Evolutionary conservation across 2,329 filamentous ascomycete species (phyloP), one percentile per base, ranked within the genome.

Genomic region (Claviceps purpurea): DNA sequence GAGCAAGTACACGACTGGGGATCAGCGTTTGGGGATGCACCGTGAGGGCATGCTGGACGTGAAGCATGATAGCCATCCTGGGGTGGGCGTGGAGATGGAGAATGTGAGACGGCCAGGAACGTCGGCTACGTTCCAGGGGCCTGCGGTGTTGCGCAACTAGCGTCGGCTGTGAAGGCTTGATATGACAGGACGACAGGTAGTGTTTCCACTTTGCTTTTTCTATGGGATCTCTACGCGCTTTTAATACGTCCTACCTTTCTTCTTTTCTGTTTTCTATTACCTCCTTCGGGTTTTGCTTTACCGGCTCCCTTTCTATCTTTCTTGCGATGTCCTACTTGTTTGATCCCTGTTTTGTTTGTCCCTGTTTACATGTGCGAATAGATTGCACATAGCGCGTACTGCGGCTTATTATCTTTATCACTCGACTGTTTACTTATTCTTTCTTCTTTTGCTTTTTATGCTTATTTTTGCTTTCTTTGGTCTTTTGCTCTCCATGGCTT

Each of bases 21-120:
- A 97, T 65, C 87, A 95, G 69, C 80, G 93, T 26, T 81, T 96
- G 55, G 87, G 84, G 5, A 72, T 75, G 24, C 63, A 62, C 30
- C 30, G 30, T 34, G 30, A 34, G 3, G 30, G 10, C 10, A 34
- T 34, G 30, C 30, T 34, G 30, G 30, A 34, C 11, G 30, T 34
- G 30, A 34, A 4, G 10, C 30, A 34, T 34, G 30, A 34, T 34
- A 10, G 30, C 10, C 30, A 34, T 34, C 73, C 42, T 24, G 20
- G 42, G 13, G 11, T 26, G 58, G 74, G 73, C 13, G 73, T 91
- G 61, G 88, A 94, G 66, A 84, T 95, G 84, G 82, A 88, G 62
- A 71, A 75, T 56, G 79, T 85, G 24, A 34, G 30, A 34, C 70
- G 66, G 43, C 67, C 71, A n/a, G 55, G 62, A 4, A 55, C 59